Evolutionary conservation across 352 stramenopile genomes (phyloP).

Genomic region (Blastocystis sp.): DNA sequence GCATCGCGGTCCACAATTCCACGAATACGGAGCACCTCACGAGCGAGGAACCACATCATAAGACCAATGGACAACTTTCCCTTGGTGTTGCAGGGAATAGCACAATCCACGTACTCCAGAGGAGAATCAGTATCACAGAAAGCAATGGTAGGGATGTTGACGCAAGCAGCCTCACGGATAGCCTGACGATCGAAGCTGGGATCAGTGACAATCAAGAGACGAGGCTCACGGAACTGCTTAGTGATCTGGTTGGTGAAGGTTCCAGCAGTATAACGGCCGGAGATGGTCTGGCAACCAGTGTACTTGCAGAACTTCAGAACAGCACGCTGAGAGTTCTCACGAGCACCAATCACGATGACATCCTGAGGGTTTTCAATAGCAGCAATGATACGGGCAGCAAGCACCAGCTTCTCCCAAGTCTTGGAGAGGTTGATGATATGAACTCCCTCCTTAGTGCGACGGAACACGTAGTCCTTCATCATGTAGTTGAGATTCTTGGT

Average conservation of each 20-base stretch:
- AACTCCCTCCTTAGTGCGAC: constrained; percentile 91
- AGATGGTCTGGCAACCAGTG: constrained; percentile 91
- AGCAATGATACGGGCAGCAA: constrained; percentile 96
- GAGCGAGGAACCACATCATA: constrained; percentile 97
- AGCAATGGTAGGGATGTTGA: constrained; percentile 98
- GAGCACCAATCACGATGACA: constrained; percentile 95
- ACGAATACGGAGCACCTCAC: constrained; percentile 93
- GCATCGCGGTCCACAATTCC: constrained; percentile 85
- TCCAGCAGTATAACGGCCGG: constrained; percentile 95
- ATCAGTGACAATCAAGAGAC: constrained; percentile 98
- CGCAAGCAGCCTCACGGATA: constrained; percentile 93
- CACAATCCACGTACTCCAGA: constrained; percentile 95
- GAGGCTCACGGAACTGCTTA: constrained; percentile 98
- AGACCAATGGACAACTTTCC: constrained; percentile 98
- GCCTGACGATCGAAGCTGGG: constrained; percentile 90
- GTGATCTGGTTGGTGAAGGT: constrained; percentile 99
- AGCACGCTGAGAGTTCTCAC: constrained; percentile 95
- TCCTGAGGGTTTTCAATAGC: constrained; percentile 98
- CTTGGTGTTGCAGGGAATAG: constrained; percentile 99
- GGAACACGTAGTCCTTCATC: constrained; percentile 99
- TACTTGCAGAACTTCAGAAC: constrained; percentile 99
- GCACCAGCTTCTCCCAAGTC: constrained; percentile 99
- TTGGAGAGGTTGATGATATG: constrained; percentile 99
- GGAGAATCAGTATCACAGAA: constrained; percentile 99
- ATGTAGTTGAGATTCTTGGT: constrained; percentile 94